A percentile compares a stretch with the other conserved stretches of the same genome.
phyloP scores from a whole-genome alignment of 176 grass and related monocot species.

The Oropetium thomaeum region DNA sequence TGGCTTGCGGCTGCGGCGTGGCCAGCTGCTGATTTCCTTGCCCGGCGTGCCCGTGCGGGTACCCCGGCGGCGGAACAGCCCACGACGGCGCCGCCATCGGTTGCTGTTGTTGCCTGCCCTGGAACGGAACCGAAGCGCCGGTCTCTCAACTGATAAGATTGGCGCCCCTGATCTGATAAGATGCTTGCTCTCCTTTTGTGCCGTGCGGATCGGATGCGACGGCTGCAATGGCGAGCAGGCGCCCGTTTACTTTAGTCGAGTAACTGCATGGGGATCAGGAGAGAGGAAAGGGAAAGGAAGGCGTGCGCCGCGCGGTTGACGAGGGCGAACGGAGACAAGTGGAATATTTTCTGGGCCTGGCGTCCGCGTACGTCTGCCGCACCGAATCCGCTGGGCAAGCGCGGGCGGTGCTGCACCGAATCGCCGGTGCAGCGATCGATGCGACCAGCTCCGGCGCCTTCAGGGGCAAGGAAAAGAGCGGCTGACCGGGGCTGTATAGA shows the following conservation, averaged over 20 bases:
- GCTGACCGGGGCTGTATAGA: not conserved
- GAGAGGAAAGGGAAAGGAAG: slow-evolving; percentile 3
- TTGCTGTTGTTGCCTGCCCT: not conserved
- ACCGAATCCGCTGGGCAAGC: not conserved
- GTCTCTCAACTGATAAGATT: not conserved
- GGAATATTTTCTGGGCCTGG: slow-evolving; percentile 6
- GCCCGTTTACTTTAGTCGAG: not conserved
- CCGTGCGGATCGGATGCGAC: not conserved
- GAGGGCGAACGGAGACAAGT: not conserved
- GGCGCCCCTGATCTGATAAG: not conserved
- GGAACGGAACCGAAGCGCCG: not conserved
- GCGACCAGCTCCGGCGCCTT: not conserved
- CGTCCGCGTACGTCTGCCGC: slow-evolving; percentile 25
- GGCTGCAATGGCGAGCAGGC: not conserved
- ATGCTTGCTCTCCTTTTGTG: not conserved
- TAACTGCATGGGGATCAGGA: not conserved
- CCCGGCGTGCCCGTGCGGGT: slow-evolving; percentile 2
- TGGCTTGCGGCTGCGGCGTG: slow-evolving; percentile 13
- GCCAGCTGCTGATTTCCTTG: slow-evolving; percentile 17
- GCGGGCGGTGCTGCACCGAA: slow-evolving; percentile 5
- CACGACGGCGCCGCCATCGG: slow-evolving; percentile 24
- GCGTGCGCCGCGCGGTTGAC: slow-evolving; percentile 6
- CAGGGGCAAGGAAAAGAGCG: not conserved
- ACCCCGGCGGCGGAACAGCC: slow-evolving; percentile 21
- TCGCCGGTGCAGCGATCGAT: slow-evolving; percentile 3